Percentiles rank a stretch among this genome's conserved stretches.
phyloP scores from a whole-genome alignment of 73 alveolate genomes.

The Stentor roeselii region DNA sequence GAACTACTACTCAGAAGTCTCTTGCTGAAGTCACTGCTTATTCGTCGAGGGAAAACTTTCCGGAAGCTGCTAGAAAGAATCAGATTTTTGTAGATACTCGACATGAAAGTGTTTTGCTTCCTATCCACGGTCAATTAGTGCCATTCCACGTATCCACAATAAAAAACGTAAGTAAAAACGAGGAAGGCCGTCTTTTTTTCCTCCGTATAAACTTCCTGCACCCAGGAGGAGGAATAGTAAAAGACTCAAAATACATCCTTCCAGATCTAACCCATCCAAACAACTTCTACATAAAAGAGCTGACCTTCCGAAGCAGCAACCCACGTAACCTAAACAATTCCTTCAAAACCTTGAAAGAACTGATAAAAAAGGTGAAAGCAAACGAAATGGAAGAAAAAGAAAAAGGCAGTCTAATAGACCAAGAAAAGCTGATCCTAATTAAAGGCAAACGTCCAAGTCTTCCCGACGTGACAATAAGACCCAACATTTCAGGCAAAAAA shows the following conservation, averaged over 20 bases:
- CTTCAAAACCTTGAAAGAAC: constrained; percentile 66
- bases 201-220: constrained; percentile 80
- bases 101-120: constrained; percentile 76
- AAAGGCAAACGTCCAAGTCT: constrained; percentile 71
- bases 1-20: constrained; percentile 54
- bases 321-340: constrained; percentile 46
- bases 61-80: constrained; percentile 71
- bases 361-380: constrained; percentile 70
- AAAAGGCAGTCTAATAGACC: constrained; percentile 60
- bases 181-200: constrained; percentile 61
- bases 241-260: constrained; percentile 25
- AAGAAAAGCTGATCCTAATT: constrained; percentile 58
- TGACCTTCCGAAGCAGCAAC: constrained; percentile 69
- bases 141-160: constrained; percentile 87
- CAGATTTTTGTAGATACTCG: constrained; percentile 63
- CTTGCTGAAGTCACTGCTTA: constrained; percentile 66
- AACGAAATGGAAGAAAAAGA: constrained; percentile 70
- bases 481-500: constrained; percentile 79
- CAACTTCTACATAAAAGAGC: constrained; percentile 78
- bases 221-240: constrained; percentile 50
- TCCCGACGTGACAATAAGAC: constrained; percentile 73
- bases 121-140: constrained; percentile 65
- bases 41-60: constrained; percentile 64
- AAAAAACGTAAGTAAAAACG: constrained; percentile 69
- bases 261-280: constrained; percentile 62